Conservation (phyloP, 164 flowering plant species). For the Stephania japonica region DNA sequence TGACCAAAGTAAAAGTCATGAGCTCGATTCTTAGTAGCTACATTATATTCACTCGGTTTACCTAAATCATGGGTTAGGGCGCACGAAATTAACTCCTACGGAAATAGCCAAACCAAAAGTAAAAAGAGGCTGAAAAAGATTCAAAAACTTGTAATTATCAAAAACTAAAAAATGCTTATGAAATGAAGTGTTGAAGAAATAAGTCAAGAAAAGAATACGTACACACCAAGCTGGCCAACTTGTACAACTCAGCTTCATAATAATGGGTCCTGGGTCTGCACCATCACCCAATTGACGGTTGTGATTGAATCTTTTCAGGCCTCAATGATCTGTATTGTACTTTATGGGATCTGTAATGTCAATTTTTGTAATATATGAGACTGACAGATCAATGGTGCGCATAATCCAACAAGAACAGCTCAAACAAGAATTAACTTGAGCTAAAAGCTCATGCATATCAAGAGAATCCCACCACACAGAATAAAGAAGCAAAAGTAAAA, state of each 20-base stretch:
- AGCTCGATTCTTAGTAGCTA: too few relatives aligned
- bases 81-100: too few relatives aligned
- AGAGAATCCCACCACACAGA: neutral
- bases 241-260: neutral
- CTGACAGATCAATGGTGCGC: conserved; percentile 1
- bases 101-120: too few relatives aligned
- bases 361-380: neutral
- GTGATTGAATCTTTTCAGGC: neutral
- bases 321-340: neutral
- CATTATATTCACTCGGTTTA: too few relatives aligned
- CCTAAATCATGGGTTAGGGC: too few relatives aligned
- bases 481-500: conserved; percentile 3
- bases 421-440: neutral
- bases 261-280: neutral
- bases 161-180: too few relatives aligned
- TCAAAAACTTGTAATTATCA: too few relatives aligned
- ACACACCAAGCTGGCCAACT: neutral
- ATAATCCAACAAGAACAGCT: neutral
- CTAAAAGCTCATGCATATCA: neutral
- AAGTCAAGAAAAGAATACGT: too few relatives aligned
- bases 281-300: neutral
- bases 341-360: neutral
- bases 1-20: too few relatives aligned
- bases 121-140: too few relatives aligned
- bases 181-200: too few relatives aligned